These are phyloP conservation scores for Celoporthe dispersa DNA, from an alignment of 2,329 filamentous ascomycete species.

Conservation along the genomic window DNA sequence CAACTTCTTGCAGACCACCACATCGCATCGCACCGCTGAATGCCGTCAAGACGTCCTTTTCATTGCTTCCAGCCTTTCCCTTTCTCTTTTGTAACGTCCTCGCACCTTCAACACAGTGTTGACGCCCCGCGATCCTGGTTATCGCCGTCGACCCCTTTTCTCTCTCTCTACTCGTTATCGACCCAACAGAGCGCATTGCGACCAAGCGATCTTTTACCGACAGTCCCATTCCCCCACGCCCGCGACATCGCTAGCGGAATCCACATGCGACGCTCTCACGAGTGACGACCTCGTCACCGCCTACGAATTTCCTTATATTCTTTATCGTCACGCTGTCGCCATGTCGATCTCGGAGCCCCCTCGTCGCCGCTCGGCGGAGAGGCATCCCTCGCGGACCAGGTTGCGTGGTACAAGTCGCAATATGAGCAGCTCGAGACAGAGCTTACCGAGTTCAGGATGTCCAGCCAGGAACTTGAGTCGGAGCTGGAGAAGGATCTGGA, in stretches of 20 bases:
- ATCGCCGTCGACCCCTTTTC: constrained; percentile 17
- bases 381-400: constrained; percentile 69
- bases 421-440: constrained; percentile 93
- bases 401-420: constrained; percentile 94
- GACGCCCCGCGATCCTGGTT: constrained; percentile 3
- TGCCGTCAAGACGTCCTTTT: background rate
- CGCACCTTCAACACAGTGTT: background rate
- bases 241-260: constrained; percentile 10
- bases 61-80: background rate
- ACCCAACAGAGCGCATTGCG: constrained; percentile 7
- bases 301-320: constrained; percentile 17
- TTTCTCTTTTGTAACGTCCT: background rate
- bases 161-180: constrained; percentile 22
- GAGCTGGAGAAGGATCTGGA: constrained; percentile 97
- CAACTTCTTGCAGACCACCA: constrained; percentile 12
- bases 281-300: constrained; percentile 28
- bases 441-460: constrained; percentile 90
- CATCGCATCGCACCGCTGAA: constrained; percentile 11
- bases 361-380: constrained; percentile 64
- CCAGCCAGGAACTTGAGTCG: constrained; percentile 89
- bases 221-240: background rate
- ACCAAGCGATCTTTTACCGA: constrained; percentile 11
- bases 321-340: constrained; percentile 24
- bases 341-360: constrained; percentile 60
- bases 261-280: constrained; percentile 28